phyloP scores from a whole-genome alignment of 345 rosid species.

The Salix udensis region DNA sequence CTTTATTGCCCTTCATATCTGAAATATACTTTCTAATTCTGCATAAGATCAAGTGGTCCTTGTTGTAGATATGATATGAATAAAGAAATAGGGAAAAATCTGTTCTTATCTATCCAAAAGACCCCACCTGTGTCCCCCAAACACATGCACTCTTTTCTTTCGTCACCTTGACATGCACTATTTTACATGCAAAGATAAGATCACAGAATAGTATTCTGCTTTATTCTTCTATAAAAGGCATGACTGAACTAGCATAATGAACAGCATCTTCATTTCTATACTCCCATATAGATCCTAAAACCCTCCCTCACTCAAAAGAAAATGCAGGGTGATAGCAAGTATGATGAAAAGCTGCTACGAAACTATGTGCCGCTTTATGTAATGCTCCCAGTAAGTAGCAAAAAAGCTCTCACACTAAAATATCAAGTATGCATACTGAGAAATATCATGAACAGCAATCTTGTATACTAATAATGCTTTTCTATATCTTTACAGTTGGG shows the following conservation, averaged over 20 bases:
- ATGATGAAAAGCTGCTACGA: slow-evolving; percentile 44
- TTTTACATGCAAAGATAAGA: slow-evolving; percentile 1
- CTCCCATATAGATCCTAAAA: background rate
- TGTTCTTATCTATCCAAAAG: background rate
- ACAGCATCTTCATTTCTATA: background rate
- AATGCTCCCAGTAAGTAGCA: slow-evolving; percentile 77
- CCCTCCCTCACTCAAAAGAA: background rate
- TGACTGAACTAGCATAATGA: background rate
- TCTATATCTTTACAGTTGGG: slow-evolving; percentile 44
- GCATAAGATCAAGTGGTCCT: background rate
- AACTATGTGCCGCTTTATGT: slow-evolving; percentile 76
- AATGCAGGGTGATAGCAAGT: slow-evolving; percentile 35
- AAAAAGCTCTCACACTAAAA: background rate
- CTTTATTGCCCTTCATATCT: background rate
- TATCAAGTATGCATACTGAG: background rate
- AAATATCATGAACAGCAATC: background rate
- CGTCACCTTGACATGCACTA: background rate
- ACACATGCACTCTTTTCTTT: no score
- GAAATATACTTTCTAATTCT: background rate
- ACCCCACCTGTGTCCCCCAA: background rate
- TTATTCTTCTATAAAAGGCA: slow-evolving; percentile 5
- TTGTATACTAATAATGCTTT: background rate
- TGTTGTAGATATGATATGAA: background rate
- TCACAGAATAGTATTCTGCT: background rate
- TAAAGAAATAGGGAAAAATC: background rate